Conservation (phyloP, 495 filamentous ascomycete genomes). For the Stereocaulon alpinum region DNA sequence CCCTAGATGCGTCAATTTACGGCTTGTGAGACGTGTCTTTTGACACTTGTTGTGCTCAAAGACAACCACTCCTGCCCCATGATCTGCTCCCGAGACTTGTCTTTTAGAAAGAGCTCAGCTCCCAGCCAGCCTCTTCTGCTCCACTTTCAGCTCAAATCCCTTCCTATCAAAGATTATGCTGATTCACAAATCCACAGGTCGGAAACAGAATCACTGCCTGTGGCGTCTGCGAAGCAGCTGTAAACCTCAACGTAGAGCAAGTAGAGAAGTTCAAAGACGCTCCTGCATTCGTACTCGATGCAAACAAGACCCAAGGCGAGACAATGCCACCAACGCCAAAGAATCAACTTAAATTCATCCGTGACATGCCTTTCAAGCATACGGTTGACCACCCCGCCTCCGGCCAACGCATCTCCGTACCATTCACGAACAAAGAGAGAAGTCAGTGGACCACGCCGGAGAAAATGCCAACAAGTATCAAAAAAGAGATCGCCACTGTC, state of each 20-base stretch:
- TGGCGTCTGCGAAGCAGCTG: constrained; percentile 43
- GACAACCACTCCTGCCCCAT: no score
- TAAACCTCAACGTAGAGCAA: constrained; percentile 26
- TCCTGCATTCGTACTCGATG: constrained; percentile 25
- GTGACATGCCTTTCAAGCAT: constrained; percentile 28
- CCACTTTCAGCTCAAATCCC: no score
- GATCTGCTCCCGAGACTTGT: no score
- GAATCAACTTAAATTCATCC: constrained; percentile 26
- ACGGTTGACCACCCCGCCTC: constrained; percentile 33
- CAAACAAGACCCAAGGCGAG: constrained; percentile 19
- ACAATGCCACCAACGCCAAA: constrained; percentile 21
- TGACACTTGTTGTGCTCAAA: no score
- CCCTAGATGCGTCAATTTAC: no score
- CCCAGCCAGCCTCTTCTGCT: no score
- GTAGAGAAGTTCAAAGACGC: constrained; percentile 24
- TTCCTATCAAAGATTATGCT: no score
- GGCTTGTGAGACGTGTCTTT: no score
- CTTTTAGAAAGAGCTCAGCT: no score
- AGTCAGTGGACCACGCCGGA: constrained; percentile 34
- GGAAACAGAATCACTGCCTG: constrained; percentile 44
- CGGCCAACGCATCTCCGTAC: constrained; percentile 38
- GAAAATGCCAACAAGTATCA: constrained; percentile 4
- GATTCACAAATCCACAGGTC: constrained; percentile 14
- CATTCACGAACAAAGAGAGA: constrained; percentile 33
- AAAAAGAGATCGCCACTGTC: constrained; percentile 10